Percentiles rank a stretch among this genome's conserved stretches.
These are phyloP conservation scores for Allium sativum DNA, from an alignment of 106 monocot genomes.

Conservation along the genomic window DNA sequence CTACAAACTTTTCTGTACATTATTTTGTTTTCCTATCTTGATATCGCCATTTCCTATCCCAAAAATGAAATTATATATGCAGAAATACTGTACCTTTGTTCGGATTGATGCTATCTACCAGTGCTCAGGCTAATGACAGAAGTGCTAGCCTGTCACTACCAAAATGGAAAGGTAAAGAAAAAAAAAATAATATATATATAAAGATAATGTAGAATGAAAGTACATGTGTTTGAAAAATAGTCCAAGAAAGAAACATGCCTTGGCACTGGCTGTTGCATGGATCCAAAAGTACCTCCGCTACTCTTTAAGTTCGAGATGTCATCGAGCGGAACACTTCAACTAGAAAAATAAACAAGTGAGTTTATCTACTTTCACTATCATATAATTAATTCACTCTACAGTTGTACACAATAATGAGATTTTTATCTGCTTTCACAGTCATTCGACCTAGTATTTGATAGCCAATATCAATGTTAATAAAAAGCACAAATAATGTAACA, in stretches of 20 bases:
- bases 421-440: no score
- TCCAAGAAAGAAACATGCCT: slow-evolving; percentile 29
- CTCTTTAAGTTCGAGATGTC: slow-evolving; percentile 14
- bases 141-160: slow-evolving; percentile 27
- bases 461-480: no score
- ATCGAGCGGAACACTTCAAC: slow-evolving; percentile 23
- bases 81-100: no score
- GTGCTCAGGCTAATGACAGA: slow-evolving; percentile 25
- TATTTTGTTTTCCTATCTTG: no score
- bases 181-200: slow-evolving; percentile 20
- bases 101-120: background rate
- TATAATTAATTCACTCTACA: no score
- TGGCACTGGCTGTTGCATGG: slow-evolving; percentile 19
- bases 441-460: background rate
- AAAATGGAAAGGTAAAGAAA: slow-evolving; percentile 13
- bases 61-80: no score
- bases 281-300: slow-evolving; percentile 18
- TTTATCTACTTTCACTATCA: background rate
- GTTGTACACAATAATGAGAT: no score
- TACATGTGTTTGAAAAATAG: background rate
- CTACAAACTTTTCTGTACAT: no score
- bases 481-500: no score
- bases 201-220: slow-evolving; percentile 25
- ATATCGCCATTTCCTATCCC: no score
- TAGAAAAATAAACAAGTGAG: no score